Evolutionary conservation across 1,284 basidiomycete genomes (phyloP).

Genomic region (Austroboletus novae-zelandiae): DNA sequence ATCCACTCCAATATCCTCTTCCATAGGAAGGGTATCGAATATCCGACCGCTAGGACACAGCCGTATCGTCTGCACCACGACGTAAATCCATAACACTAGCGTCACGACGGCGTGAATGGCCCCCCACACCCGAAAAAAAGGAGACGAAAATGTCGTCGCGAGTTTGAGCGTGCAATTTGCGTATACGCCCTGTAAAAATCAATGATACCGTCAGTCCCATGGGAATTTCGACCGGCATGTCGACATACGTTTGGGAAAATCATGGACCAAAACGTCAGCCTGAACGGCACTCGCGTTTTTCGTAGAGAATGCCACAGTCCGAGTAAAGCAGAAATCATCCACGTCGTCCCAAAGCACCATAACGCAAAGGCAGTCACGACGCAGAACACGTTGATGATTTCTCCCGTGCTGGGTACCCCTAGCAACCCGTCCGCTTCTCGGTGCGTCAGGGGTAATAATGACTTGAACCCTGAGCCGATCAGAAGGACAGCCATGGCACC

Average conservation of each 20-base stretch:
- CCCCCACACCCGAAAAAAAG: constrained; percentile 54
- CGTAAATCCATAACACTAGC: constrained; percentile 54
- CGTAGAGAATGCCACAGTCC: constrained; percentile 42
- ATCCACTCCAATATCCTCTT: constrained; percentile 24
- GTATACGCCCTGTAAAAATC: constrained; percentile 50
- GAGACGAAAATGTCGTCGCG: constrained; percentile 47
- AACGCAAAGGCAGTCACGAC: constrained; percentile 46
- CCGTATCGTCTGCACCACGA: constrained; percentile 43
- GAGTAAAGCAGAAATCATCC: constrained; percentile 49
- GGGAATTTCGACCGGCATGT: background rate
- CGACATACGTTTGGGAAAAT: constrained; percentile 59
- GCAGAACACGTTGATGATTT: constrained; percentile 43
- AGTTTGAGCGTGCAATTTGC: constrained; percentile 61
- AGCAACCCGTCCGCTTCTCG: constrained; percentile 28
- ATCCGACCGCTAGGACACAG: constrained; percentile 40
- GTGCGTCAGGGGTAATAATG: constrained; percentile 34
- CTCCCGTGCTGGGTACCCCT: constrained; percentile 32
- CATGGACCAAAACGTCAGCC: constrained; percentile 54
- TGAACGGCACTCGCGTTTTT: constrained; percentile 42
- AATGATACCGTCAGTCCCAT: constrained; percentile 2
- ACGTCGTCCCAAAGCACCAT: constrained; percentile 56
- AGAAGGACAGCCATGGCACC: constrained; percentile 50
- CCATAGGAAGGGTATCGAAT: constrained; percentile 44
- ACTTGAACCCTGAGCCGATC: constrained; percentile 42
- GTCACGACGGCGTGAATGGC: constrained; percentile 53